Evolutionary conservation across 768 basidiomycete genomes (phyloP), one percentile per base, ranked within the genome.

Genomic region (Royoungia palumana): DNA sequence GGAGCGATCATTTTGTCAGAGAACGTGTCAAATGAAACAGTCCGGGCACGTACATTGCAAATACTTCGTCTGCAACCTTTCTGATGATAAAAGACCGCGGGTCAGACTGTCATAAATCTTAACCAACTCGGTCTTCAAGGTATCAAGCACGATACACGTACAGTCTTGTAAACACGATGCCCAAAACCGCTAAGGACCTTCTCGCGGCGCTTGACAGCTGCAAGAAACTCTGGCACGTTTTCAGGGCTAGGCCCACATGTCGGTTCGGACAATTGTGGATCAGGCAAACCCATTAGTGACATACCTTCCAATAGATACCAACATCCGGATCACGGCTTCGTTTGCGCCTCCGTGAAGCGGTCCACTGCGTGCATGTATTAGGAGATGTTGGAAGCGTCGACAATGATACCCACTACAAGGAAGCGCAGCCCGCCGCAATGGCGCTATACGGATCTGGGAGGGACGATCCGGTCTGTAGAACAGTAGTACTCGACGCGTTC

Each of bases 321-420:
- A 73, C 94, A 95, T 95, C 13, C 94, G 83, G 61, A 95, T 92
- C 52, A 95, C 93, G 6, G 93, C 91, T 66, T 95, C 92, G 57
- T 93, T 93, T 4, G 92, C 93, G 44, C 92, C 91, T 55, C 90
- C 89, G 17, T 66, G 65, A 21, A 66, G 63, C 78, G 62, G 44
- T 27, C 49, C 47, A 35, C 53, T 68, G 41, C n/a, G 35, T 13
- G 13, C 48, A 47, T 11, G 6, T 10, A 20, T 45, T 25, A 12
- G 46, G 19, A 24, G 30, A n/a, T 12, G 5, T 35, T 6, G 4
- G 19, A 24, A 22, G 13, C 6, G 16, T 34, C 24, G 9, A 16
- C 4, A 16, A 11, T 6, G 3, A 21, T n/a, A 76, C 85, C 72
- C 61, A 84, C 90, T 92, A 95, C 53, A 95, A 65, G 6, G 89